phyloP scores from a whole-genome alignment of 164 flowering plant genomes.

The Amborella trichopoda region DNA sequence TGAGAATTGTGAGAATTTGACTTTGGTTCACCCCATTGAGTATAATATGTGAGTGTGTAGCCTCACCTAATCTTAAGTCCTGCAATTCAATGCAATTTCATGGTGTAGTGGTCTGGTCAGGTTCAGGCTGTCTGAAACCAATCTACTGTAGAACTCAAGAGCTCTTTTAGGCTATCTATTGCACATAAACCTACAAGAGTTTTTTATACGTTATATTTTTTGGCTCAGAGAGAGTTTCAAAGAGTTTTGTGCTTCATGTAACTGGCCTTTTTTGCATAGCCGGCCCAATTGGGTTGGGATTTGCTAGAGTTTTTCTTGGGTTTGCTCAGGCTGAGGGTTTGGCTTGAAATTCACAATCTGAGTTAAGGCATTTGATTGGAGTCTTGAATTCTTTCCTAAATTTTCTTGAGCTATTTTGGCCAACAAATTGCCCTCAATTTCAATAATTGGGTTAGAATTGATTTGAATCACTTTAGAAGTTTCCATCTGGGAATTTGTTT shows the following conservation, averaged over 20 bases:
- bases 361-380: too few species aligned
- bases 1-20: slow-evolving; percentile 66
- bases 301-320: too few species aligned
- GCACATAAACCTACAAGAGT: slow-evolving; percentile 76
- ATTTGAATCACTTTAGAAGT: too few species aligned
- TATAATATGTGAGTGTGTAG: slow-evolving; percentile 63
- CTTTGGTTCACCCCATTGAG: slow-evolving; percentile 36
- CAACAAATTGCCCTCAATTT: too few species aligned
- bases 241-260: slow-evolving; percentile 56
- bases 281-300: slow-evolving; percentile 59
- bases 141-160: slow-evolving; percentile 42
- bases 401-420: too few species aligned
- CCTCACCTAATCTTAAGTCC: slow-evolving; percentile 42
- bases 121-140: slow-evolving; percentile 20
- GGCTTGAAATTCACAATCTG: too few species aligned
- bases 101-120: slow-evolving; percentile 61
- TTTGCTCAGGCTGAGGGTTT: too few species aligned
- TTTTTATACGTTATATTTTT: slow-evolving; percentile 81
- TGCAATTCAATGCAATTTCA: slow-evolving; percentile 67
- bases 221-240: slow-evolving; percentile 66
- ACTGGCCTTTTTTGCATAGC: slow-evolving; percentile 62
- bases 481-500: too few species aligned
- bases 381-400: too few species aligned
- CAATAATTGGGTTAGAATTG: too few species aligned
- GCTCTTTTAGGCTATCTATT: slow-evolving; percentile 66